These are phyloP conservation scores for Stagonosporopsis cucurbitacearum DNA, from an alignment of 2,329 filamentous ascomycete genomes.

Conservation along the genomic window DNA sequence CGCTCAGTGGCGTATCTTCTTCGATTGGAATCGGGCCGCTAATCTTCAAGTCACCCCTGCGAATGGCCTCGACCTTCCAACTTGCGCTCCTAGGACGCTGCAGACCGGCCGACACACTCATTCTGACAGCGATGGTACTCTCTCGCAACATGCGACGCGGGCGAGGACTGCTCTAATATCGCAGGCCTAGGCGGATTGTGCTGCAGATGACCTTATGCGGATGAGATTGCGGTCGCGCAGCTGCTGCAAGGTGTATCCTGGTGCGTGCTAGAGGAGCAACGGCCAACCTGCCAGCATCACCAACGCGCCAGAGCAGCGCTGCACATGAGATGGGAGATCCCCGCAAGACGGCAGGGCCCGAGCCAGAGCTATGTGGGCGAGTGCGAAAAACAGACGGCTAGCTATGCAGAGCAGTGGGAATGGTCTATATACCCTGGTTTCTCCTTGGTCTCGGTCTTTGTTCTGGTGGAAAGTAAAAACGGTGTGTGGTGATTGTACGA, in stretches of 20 bases:
- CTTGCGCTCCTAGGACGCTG: slow-evolving; percentile 38
- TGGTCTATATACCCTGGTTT: slow-evolving; percentile 11
- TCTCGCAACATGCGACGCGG: slow-evolving; percentile 43
- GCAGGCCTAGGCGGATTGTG: slow-evolving; percentile 12
- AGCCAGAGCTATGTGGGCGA: not conserved
- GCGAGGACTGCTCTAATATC: slow-evolving; percentile 20
- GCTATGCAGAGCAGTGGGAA: slow-evolving; percentile 5
- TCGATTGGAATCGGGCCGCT: slow-evolving; percentile 49
- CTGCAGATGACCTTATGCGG: slow-evolving; percentile 26
- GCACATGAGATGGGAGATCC: slow-evolving; percentile 26
- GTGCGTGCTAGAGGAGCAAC: slow-evolving; percentile 17
- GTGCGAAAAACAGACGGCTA: slow-evolving; percentile 9
- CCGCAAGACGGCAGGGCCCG: slow-evolving; percentile 1
- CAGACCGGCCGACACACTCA: slow-evolving; percentile 37
- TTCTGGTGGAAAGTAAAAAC: not conserved
- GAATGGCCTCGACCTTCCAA: slow-evolving; percentile 50
- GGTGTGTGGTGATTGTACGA: slow-evolving; percentile 1
- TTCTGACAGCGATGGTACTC: slow-evolving; percentile 38
- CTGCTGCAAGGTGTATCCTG: slow-evolving; percentile 31
- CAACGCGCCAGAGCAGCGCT: slow-evolving; percentile 20
- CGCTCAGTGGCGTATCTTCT: slow-evolving; percentile 43
- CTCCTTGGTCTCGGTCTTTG: slow-evolving; percentile 1
- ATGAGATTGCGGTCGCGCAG: slow-evolving; percentile 34
- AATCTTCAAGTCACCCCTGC: slow-evolving; percentile 48
- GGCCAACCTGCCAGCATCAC: slow-evolving; percentile 26